Evolutionary conservation across 805 yeast genomes (phyloP).

Genomic region (Wickerhamiella domercqiae): DNA sequence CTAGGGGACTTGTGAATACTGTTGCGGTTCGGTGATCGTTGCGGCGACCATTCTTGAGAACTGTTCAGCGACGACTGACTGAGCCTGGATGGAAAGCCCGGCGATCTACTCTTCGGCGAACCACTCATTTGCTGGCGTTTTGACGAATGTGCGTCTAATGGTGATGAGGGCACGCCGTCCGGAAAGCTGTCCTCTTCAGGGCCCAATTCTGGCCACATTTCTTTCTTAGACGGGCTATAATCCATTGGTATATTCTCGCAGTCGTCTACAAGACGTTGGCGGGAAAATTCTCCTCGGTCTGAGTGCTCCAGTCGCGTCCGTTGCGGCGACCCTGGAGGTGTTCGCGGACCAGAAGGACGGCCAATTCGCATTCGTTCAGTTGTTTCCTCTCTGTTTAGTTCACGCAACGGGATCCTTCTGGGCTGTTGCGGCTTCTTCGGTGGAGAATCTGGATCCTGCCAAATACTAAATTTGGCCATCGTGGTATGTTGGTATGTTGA

Average conservation of each 20-base stretch:
- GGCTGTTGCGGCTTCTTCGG: background rate
- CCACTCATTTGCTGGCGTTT: no score
- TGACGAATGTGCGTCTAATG: background rate
- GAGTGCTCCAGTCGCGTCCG: background rate
- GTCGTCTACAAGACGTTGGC: no score
- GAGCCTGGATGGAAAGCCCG: no score
- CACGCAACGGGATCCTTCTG: background rate
- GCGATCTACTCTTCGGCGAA: no score
- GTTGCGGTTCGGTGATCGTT: no score
- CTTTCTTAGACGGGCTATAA: background rate
- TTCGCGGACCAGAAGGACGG: background rate
- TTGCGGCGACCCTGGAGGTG: background rate
- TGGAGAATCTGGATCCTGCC: background rate
- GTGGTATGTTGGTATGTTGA: no score
- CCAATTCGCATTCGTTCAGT: background rate
- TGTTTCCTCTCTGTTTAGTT: background rate
- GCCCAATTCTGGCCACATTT: background rate
- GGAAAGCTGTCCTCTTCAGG: background rate
- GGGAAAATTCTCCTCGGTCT: no score
- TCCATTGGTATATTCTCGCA: background rate
- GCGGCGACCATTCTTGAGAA: no score
- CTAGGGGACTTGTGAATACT: no score
- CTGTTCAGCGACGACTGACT: no score
- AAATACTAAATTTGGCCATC: background rate
- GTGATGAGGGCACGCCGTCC: constrained; percentile 1